Evolutionary conservation across 129 eudicot species (phyloP), one percentile per base, ranked within the genome.

Genomic region (Artemisia tridentata): DNA sequence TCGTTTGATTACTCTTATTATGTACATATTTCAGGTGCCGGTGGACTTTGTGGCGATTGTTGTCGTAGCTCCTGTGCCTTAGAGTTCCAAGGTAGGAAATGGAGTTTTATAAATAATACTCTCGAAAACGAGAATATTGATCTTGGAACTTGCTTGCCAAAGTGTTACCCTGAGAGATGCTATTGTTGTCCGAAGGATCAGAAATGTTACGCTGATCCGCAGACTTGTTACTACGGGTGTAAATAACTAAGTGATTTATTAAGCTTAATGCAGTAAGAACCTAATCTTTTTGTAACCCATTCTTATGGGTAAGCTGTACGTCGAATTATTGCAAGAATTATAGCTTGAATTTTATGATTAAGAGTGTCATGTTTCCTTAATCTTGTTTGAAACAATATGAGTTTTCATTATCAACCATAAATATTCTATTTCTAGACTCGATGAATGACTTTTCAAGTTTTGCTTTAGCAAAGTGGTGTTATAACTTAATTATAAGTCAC

Each of bases 381-480:
- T 31, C 38, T 27, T 27, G 31, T 31, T 31, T 31, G 7, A 31
- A 31, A 31, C 7, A 31, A 31, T 29, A 29, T 29, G 38, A 29
- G 6, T 29, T 31, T 31, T 31, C 41, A 31, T 34, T 34, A 34
- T 34, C 41, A 6, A 34, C 8, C 41, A 31, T 31, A 34, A 34
- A 0, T 34, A 34, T 34, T 34, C 41, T 34, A 34, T 34, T 34
- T 34, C 41, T 34, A 34, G 1, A 34, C 8, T 34, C 41, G 8
- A 34, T 34, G 41, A 5, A 34, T 34, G 41, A 6, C 1, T 34
- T 34, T 34, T 34, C 41, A 34, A 34, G 41, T 95, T 80, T 92
- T 23, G 25, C 25, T 23, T 23, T 23, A 23, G 25, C 25, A 23
- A 23, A 23, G 25, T 23, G 25, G 25, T 23, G 25, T 23, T 23